These are phyloP conservation scores for Hypoxylon crocopeplum DNA, from an alignment of 495 filamentous ascomycete genomes.

Conservation along the genomic window DNA sequence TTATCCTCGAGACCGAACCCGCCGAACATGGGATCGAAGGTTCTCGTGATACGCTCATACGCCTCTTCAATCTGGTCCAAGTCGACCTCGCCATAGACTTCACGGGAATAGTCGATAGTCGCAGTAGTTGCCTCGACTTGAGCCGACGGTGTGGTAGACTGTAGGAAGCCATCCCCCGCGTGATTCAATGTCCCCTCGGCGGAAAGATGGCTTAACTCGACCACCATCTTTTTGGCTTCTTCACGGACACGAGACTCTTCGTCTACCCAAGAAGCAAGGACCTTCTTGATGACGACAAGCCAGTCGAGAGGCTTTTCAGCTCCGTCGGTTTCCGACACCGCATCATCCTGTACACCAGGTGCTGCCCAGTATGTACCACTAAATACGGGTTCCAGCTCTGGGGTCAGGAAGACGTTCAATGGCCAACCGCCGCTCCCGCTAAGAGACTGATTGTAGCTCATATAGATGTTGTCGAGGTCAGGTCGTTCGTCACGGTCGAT, in stretches of 20 bases:
- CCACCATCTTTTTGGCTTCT: slow-evolving; percentile 81
- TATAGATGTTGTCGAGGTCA: slow-evolving; percentile 95
- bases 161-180: slow-evolving; percentile 35
- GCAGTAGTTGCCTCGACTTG: slow-evolving; percentile 5
- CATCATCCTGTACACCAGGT: slow-evolving; percentile 64
- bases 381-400: slow-evolving; percentile 90
- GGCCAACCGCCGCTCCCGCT: slow-evolving; percentile 95
- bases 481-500: slow-evolving; percentile 95
- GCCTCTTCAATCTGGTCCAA: slow-evolving; percentile 92
- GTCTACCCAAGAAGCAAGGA: slow-evolving; percentile 81
- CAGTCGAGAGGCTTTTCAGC: slow-evolving; percentile 41
- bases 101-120: slow-evolving; percentile 31
- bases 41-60: slow-evolving; percentile 75
- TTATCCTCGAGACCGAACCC: slow-evolving; percentile 86
- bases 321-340: slow-evolving; percentile 34
- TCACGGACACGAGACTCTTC: slow-evolving; percentile 81
- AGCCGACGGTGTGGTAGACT: neutral
- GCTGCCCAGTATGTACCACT: slow-evolving; percentile 98
- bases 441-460: slow-evolving; percentile 97
- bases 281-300: slow-evolving; percentile 80
- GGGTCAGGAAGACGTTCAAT: slow-evolving; percentile 94
- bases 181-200: slow-evolving; percentile 78
- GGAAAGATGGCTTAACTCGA: slow-evolving; percentile 83
- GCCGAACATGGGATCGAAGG: slow-evolving; percentile 78
- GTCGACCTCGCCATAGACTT: slow-evolving; percentile 67